Evolutionary conservation across 495 filamentous ascomycete genomes (phyloP).

Genomic region (Aspergillus leporis): DNA sequence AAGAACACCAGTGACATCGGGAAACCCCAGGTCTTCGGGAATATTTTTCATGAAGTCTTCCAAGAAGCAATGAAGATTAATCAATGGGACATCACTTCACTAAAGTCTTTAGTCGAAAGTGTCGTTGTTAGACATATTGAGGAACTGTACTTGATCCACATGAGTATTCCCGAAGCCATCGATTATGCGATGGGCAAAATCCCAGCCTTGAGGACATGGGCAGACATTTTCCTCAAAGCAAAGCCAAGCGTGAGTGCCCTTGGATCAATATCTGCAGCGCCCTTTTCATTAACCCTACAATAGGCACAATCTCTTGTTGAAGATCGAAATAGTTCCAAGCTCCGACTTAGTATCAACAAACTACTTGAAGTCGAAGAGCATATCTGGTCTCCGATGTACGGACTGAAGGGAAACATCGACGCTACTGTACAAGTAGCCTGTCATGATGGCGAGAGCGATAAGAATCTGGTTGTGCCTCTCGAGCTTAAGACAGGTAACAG

Average conservation of each 20-base stretch:
- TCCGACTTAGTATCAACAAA: constrained; percentile 84
- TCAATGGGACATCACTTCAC: constrained; percentile 69
- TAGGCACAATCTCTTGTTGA: constrained; percentile 72
- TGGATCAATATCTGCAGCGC: too few species aligned
- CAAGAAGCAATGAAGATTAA: constrained; percentile 86
- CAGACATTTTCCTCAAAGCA: constrained; percentile 70
- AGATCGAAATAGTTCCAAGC: constrained; percentile 69
- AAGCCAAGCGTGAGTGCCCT: constrained; percentile 65
- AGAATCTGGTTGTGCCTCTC: constrained; percentile 81
- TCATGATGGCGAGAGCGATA: constrained; percentile 59
- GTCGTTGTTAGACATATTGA: constrained; percentile 74
- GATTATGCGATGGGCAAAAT: constrained; percentile 79
- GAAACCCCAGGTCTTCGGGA: constrained; percentile 81
- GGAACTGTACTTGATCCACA: constrained; percentile 79
- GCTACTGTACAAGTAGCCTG: constrained; percentile 94
- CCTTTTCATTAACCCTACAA: constrained; percentile 16
- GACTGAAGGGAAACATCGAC: constrained; percentile 95
- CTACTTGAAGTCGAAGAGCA: constrained; percentile 96
- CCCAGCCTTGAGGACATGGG: constrained; percentile 77
- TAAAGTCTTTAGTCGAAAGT: constrained; percentile 61
- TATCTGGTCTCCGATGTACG: constrained; percentile 96
- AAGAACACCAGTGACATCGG: constrained; percentile 80
- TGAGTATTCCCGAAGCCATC: constrained; percentile 68
- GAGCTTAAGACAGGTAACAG: constrained; percentile 93
- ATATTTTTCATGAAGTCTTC: constrained; percentile 90